Base-by-base conservation (phyloP, 2,329 filamentous ascomycete genomes). In the Trichoderma afroharzianum region DNA sequence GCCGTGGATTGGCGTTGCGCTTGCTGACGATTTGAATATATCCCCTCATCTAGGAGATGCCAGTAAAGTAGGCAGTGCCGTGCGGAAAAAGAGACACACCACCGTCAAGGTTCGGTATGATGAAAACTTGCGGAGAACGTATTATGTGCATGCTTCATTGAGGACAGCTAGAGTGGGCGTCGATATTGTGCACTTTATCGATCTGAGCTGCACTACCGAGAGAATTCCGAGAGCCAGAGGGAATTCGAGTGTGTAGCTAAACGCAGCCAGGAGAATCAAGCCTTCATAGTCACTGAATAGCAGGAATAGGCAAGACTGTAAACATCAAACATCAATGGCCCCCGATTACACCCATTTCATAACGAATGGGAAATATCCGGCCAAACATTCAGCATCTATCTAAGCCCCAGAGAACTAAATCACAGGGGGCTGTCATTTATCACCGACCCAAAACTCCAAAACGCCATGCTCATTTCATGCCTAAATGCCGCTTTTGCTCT, bases 181-280 rank as follows among this genome's bases (percentile, higher is more conserved):
- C 6, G 50, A 58, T 21, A 53, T 55, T 12, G 36, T 50, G n/a
- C 14, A 36, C 30, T 61, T 36, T 3, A 66, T 53, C 57, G n/a
- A 77, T 82, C 43, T n/a, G 24, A 59, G 24, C 3, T 57, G 53
- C 18, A 68, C 28, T 8, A 24, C 62, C 11, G 39, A 50, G 26
- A 50, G 18, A 9, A 14, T 61, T 24, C 58, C 32, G 18, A 26
- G 30, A 6, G 24, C 26, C 7, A 12, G 43, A 21, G 43, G 43
- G 0, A 50, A 30, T 30, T 57, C 53, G 11, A 57, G 24, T 57
- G 24, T 8, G 26, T n/a, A 57, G 14, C 26, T 15, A n/a, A 26
- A 47, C 26, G 11, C 6, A 6, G 7, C 8, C 21, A 5, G 9
- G 4, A 32, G 86, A 47, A 36, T 14, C 24, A 59, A n/a, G n/a